Conservation (phyloP, 768 basidiomycete species). For the Rhodotorula paludigena region DNA sequence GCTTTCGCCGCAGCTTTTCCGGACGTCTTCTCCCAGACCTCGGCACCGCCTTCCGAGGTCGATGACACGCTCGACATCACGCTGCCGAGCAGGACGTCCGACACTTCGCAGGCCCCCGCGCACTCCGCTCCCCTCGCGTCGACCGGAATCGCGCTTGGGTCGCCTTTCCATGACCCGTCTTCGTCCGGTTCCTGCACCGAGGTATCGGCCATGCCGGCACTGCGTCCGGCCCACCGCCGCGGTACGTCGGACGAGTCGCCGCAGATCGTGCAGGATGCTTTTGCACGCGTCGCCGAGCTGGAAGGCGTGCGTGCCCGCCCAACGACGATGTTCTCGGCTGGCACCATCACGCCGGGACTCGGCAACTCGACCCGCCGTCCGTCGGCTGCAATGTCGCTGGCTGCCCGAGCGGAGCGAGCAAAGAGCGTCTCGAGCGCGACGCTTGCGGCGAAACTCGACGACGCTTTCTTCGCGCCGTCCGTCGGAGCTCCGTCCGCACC, state of each 20-base stretch:
- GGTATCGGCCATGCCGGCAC: neutral
- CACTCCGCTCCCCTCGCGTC: neutral
- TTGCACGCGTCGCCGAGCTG: neutral
- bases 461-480: conserved; percentile 6
- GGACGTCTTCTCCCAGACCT: neutral
- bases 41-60: neutral
- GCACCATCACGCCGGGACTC: neutral
- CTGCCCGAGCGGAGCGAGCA: neutral
- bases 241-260: conserved; percentile 22
- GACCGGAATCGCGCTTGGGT: neutral
- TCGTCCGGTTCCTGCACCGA: too few relatives aligned
- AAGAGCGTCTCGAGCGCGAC: conserved; percentile 1
- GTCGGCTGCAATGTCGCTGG: too few relatives aligned
- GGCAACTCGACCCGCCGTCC: neutral
- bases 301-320: neutral
- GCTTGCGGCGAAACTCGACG: neutral
- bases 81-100: neutral
- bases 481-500: neutral
- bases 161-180: neutral
- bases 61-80: neutral
- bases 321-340: neutral
- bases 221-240: conserved; percentile 9
- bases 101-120: neutral
- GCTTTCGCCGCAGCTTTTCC: neutral
- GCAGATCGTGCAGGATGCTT: conserved; percentile 10